Conservation (phyloP, 106 monocot species). For the Narthecium ossifragum region DNA sequence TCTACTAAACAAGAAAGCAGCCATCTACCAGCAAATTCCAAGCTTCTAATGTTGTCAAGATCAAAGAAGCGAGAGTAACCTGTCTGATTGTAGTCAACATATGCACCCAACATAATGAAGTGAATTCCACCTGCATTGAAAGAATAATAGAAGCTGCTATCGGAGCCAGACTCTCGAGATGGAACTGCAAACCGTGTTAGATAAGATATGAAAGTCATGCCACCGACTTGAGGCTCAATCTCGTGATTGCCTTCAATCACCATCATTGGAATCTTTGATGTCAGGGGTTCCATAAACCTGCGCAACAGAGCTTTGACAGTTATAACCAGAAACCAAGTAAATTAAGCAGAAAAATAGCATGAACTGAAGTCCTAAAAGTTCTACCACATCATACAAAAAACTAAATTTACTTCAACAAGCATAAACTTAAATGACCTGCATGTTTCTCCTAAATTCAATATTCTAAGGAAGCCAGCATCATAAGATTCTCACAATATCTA, state of each 20-base stretch:
- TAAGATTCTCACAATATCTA: too few relatives aligned
- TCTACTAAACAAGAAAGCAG: not conserved
- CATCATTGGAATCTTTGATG: slow-evolving; percentile 89
- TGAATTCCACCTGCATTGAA: slow-evolving; percentile 89
- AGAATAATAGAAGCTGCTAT: slow-evolving; percentile 82
- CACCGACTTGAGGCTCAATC: slow-evolving; percentile 70
- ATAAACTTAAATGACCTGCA: too few relatives aligned
- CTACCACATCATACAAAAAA: too few relatives aligned
- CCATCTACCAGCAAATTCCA: not conserved
- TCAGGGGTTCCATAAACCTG: slow-evolving; percentile 86
- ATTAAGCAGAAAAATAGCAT: too few relatives aligned
- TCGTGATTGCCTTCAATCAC: slow-evolving; percentile 96
- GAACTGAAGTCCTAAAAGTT: too few relatives aligned
- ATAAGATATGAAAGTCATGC: slow-evolving; percentile 63
- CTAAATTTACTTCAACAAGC: too few relatives aligned
- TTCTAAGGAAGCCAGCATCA: too few relatives aligned
- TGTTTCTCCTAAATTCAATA: too few relatives aligned
- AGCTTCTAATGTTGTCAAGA: too few relatives aligned
- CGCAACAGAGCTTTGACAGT: slow-evolving; percentile 1
- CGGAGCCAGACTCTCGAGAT: slow-evolving; percentile 53
- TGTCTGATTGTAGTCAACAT: slow-evolving; percentile 71
- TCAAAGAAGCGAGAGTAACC: slow-evolving; percentile 15
- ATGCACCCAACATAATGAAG: slow-evolving; percentile 87
- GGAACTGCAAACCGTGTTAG: slow-evolving; percentile 71
- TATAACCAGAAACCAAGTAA: too few relatives aligned